Conservation (phyloP, 75 land plant species). For the Sequoiadendron giganteum region DNA sequence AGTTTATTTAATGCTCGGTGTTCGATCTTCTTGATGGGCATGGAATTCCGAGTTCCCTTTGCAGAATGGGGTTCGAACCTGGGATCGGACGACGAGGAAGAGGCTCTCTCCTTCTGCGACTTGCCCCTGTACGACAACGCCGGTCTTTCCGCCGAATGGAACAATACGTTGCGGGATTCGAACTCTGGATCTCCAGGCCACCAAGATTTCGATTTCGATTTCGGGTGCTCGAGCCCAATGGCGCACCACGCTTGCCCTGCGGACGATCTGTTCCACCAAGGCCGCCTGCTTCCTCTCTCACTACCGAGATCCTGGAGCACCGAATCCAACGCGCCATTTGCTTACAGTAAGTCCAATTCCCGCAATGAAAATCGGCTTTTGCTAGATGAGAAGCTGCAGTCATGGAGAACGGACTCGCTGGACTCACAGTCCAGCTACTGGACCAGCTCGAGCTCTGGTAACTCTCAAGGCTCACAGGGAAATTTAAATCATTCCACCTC, state of each 20-base stretch:
- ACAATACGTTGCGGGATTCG: background rate
- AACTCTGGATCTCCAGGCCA: background rate
- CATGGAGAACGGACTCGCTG: slow-evolving; percentile 2
- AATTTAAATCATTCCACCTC: background rate
- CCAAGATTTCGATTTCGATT: slow-evolving; percentile 8
- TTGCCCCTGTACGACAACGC: background rate
- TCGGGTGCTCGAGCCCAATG: background rate
- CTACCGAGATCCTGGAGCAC: background rate
- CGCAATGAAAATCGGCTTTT: background rate
- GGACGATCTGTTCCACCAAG: slow-evolving; percentile 7
- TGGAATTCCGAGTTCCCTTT: background rate
- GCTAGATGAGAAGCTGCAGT: background rate
- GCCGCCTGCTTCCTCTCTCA: slow-evolving; percentile 1
- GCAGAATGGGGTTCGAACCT: background rate
- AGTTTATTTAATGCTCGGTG: too few relatives aligned
- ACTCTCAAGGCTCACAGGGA: background rate
- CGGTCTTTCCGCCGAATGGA: background rate
- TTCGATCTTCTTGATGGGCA: background rate
- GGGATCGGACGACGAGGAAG: background rate
- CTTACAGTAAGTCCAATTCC: background rate
- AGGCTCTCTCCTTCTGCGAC: slow-evolving; percentile 10
- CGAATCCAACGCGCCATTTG: background rate
- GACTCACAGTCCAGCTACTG: slow-evolving; percentile 6
- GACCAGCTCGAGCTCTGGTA: background rate
- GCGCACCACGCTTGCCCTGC: background rate